Evolutionary conservation across 176 grass and related monocot species (phyloP).

Genomic region (Pontederia paniculata): DNA sequence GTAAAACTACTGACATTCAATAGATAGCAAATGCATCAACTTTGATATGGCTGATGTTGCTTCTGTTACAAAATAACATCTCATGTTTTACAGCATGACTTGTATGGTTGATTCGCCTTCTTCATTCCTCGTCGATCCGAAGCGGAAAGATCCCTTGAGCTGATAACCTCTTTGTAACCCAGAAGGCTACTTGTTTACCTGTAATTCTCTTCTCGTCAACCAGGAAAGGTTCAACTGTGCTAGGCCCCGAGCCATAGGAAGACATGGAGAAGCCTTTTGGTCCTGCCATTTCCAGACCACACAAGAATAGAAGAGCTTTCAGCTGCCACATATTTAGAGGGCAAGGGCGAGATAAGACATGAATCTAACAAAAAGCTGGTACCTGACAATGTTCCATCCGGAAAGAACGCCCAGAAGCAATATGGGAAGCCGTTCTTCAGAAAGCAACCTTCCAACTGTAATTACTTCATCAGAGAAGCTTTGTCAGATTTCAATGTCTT

Average conservation of each 20-base stretch:
- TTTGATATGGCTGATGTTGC: slow-evolving; percentile 3
- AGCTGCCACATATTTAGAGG: not conserved
- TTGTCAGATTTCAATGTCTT: slow-evolving; percentile 3
- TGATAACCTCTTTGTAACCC: slow-evolving; percentile 84
- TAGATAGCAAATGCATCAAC: too few species aligned
- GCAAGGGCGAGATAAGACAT: too few species aligned
- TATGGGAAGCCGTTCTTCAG: not conserved
- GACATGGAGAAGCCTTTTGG: slow-evolving; percentile 77
- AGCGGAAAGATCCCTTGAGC: slow-evolving; percentile 79
- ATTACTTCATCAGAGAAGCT: not conserved
- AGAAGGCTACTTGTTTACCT: slow-evolving; percentile 56
- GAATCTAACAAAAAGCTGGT: not conserved
- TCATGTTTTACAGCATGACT: not conserved
- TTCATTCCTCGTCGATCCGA: slow-evolving; percentile 22
- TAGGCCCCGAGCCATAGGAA: slow-evolving; percentile 47
- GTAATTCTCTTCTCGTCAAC: slow-evolving; percentile 82
- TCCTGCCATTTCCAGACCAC: slow-evolving; percentile 25
- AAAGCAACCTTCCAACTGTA: not conserved
- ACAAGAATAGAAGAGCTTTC: not conserved
- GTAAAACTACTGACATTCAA: too few species aligned
- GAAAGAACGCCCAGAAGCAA: not conserved
- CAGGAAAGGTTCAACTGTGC: slow-evolving; percentile 79
- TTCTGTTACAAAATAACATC: not conserved
- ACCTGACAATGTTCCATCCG: slow-evolving; percentile 25
- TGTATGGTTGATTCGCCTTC: not conserved